These are phyloP conservation scores for Puccinia novopanici DNA, from an alignment of 1,284 basidiomycete species.

Conservation along the genomic window DNA sequence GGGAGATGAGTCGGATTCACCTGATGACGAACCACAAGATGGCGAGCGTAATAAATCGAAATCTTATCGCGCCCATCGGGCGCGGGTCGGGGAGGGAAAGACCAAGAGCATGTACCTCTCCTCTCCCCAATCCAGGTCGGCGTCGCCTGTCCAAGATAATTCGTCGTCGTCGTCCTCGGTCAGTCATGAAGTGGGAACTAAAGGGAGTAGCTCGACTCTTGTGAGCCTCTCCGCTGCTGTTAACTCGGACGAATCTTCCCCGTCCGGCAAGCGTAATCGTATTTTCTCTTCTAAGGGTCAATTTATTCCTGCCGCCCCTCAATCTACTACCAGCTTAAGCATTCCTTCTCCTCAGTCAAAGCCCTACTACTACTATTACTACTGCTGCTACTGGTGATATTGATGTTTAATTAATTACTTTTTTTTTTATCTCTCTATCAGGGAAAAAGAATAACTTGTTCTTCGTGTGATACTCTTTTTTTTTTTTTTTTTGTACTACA, in stretches of 20 bases:
- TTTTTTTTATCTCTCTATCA: too few relatives aligned
- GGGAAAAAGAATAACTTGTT: too few relatives aligned
- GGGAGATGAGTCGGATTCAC: background rate
- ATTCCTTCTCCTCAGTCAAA: conserved; percentile 17
- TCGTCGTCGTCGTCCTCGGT: background rate
- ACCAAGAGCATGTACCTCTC: conserved; percentile 3
- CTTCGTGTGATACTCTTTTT: background rate
- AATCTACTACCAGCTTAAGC: conserved; percentile 43
- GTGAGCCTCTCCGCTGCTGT: background rate
- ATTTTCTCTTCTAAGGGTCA: conserved; percentile 48
- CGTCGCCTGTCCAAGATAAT: conserved; percentile 3
- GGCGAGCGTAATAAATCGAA: background rate
- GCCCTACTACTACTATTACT: too few relatives aligned
- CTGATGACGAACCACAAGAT: background rate
- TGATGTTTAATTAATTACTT: too few relatives aligned
- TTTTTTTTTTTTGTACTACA: background rate
- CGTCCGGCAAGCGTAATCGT: conserved; percentile 32
- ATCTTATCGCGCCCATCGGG: conserved; percentile 24
- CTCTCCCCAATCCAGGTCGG: background rate
- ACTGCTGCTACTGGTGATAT: too few relatives aligned
- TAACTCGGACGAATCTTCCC: conserved; percentile 2
- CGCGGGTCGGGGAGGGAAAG: background rate
- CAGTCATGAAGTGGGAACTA: background rate
- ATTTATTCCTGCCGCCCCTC: conserved; percentile 47
- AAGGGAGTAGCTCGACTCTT: conserved; percentile 22